Evolutionary conservation across 768 basidiomycete species (phyloP).

Genomic region (Boletus patriciae): DNA sequence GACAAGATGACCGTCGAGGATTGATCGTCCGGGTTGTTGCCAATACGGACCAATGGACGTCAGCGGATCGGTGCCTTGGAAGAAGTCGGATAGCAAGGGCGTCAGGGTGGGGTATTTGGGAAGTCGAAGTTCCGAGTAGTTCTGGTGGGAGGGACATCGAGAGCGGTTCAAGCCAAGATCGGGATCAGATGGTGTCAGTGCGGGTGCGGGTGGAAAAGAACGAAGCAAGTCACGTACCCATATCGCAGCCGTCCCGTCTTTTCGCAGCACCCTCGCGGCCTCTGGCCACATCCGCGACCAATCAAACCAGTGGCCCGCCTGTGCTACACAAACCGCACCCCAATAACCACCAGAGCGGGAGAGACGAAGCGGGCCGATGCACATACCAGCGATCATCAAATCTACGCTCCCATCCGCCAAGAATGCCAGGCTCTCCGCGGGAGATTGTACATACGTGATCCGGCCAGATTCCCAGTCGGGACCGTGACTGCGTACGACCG

Average conservation of each 20-base stretch:
- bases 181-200: not conserved
- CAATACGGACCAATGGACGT: constrained; percentile 71
- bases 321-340: constrained; percentile 44
- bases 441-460: constrained; percentile 39
- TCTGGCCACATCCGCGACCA: constrained; percentile 72
- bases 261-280: constrained; percentile 54
- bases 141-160: constrained; percentile 28
- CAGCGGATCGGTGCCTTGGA: constrained; percentile 54
- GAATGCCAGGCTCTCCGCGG: constrained; percentile 56
- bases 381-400: constrained; percentile 63
- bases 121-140: constrained; percentile 74
- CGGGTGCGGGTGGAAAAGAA: too few relatives aligned
- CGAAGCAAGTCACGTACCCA: constrained; percentile 51
- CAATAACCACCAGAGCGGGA: too few relatives aligned
- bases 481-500: constrained; percentile 7
- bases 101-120: constrained; percentile 56
- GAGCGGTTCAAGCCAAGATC: not conserved
- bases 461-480: not conserved
- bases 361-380: too few relatives aligned
- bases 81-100: constrained; percentile 59
- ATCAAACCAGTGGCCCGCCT: constrained; percentile 84
- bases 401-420: constrained; percentile 60
- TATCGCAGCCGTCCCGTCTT: constrained; percentile 64
- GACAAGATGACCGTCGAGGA: constrained; percentile 69
- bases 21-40: constrained; percentile 76